Evolutionary conservation across 257 asterid species (phyloP).

Genomic region (Lantana camara): DNA sequence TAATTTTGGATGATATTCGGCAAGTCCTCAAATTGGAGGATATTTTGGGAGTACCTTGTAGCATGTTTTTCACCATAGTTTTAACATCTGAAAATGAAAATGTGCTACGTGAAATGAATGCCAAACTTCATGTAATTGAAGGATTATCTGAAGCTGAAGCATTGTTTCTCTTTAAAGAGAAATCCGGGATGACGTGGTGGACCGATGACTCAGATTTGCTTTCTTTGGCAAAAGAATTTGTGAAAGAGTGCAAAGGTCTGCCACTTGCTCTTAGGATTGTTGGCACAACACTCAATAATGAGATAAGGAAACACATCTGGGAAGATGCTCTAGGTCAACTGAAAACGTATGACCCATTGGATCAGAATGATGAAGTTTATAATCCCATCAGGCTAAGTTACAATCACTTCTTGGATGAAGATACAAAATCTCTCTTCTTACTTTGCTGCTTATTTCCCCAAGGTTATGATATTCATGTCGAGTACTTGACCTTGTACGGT

Average conservation of each 20-base stretch:
- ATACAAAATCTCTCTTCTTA: constrained; percentile 6
- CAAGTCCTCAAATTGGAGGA: constrained; percentile 4
- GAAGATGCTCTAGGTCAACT: constrained; percentile 24
- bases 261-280: constrained; percentile 34
- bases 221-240: constrained; percentile 22
- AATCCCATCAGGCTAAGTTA: constrained; percentile 23
- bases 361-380: constrained; percentile 4
- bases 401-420: neutral
- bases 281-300: constrained; percentile 5
- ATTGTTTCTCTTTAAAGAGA: constrained; percentile 30
- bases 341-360: neutral
- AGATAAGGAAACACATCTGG: constrained; percentile 7
- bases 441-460: constrained; percentile 22
- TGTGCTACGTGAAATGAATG: constrained; percentile 24
- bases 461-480: constrained; percentile 9
- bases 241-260: constrained; percentile 30
- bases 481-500: constrained; percentile 6
- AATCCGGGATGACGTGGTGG: neutral
- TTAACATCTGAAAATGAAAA: constrained; percentile 4
- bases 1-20: constrained; percentile 39
- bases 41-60: constrained; percentile 22
- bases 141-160: constrained; percentile 28
- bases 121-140: neutral
- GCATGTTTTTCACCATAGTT: constrained; percentile 28
- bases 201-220: neutral